Evolutionary conservation across 2,329 filamentous ascomycete genomes (phyloP), one percentile per base, ranked within the genome.

Genomic region (Periconia sp.): DNA sequence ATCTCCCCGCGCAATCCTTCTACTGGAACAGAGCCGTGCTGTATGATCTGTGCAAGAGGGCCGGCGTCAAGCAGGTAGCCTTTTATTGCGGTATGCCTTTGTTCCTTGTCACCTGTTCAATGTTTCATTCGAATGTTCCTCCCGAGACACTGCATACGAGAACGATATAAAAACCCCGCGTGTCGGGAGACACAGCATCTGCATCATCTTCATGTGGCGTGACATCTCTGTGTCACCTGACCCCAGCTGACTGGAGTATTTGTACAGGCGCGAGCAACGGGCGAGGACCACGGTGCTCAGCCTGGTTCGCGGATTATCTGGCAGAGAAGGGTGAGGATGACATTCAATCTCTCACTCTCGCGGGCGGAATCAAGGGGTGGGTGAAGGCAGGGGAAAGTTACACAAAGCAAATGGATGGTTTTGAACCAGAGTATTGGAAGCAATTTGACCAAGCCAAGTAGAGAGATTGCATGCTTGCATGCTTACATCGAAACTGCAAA

Each of bases 1-100:
- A 79, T 54, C 66, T 80, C 41, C 77, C 77, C n/a, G 77, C 77
- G 0, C 76, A 79, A 47, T 73, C 72, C 41, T 79, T 80, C 65
- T 78, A 74, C 62, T 68, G 73, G 71, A 79, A 79, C 57, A 63
- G 73, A 41, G 75, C 66, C 1, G 72, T 73, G n/a, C 62, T 79
- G 49, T 76, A 77, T 40, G 69, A 77, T 49, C 56, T 80, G 31
- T 76, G 74, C 48, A 77, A 74, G 56, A 70, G 77, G 47, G 73
- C 76, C 8, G 76, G 76, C 37, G 70, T 79, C 15, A 75, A 74
- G 51, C 72, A 73, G 62, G 76, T 80, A 1, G 76, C 77, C 6
- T 79, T 80, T 58, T 78, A 77, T 23, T 79, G 77, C 59, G 76
- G 75, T 66, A 67, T 63, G 62, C 72, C 17, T 37, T 5, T 37